Conservation (phyloP, 108 stramenopile genomes). For the Hondaea fermentalgiana region DNA sequence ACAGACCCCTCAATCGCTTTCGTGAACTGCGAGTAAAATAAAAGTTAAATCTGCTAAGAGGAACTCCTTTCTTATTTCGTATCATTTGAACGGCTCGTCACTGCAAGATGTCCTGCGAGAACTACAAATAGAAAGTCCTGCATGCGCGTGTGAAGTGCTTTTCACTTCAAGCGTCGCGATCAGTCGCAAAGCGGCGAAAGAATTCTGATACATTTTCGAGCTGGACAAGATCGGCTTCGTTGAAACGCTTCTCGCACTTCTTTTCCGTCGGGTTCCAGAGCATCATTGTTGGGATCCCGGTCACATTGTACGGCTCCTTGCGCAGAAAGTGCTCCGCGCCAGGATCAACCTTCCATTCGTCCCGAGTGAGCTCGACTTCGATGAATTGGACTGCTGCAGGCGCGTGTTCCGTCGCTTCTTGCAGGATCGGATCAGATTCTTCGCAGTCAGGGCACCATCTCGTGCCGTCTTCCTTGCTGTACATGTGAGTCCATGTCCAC, state of each 20-base stretch:
- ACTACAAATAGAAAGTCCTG: too few species aligned
- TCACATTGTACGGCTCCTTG: slow-evolving; percentile 11
- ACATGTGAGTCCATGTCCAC: not conserved
- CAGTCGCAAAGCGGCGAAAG: not conserved
- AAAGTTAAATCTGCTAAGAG: too few species aligned
- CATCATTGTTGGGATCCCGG: not conserved
- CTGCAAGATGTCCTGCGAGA: too few species aligned
- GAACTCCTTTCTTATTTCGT: too few species aligned
- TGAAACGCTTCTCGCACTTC: not conserved
- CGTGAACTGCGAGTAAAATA: too few species aligned
- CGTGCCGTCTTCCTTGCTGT: not conserved
- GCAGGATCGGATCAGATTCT: not conserved
- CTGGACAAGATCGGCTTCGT: not conserved
- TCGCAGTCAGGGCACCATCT: slow-evolving; percentile 11
- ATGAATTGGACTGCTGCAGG: not conserved
- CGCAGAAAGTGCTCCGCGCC: not conserved
- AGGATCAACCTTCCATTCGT: slow-evolving; percentile 6
- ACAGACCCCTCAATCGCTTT: too few species aligned
- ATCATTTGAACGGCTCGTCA: too few species aligned
- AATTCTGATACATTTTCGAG: not conserved
- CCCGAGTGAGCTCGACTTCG: slow-evolving; percentile 1
- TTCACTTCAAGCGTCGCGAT: not conserved
- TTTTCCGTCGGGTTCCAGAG: not conserved
- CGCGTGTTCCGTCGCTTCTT: not conserved
- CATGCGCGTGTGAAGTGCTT: not conserved